These are phyloP conservation scores for Acer campestre DNA, from an alignment of 345 rosid species.

Conservation along the genomic window DNA sequence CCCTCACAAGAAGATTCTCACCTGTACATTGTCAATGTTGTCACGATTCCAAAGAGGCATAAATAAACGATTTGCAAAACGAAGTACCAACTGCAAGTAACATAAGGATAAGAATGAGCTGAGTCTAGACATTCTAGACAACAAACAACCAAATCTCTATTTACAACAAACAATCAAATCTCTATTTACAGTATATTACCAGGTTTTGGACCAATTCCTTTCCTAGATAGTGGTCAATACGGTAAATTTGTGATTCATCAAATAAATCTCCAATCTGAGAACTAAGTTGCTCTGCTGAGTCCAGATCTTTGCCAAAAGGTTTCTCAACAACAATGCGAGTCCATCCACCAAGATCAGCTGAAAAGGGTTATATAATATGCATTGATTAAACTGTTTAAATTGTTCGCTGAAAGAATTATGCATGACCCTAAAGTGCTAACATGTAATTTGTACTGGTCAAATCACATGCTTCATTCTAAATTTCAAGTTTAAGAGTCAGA, in stretches of 20 bases:
- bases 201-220: conserved; percentile 97
- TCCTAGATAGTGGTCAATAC: conserved; percentile 95
- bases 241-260: conserved; percentile 89
- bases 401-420: no score
- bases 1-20: conserved; percentile 32
- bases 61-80: conserved; percentile 94
- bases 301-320: conserved; percentile 91
- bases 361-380: conserved; percentile 9
- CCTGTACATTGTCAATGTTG: conserved; percentile 97
- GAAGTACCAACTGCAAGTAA: conserved; percentile 79
- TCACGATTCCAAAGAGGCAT: conserved; percentile 99
- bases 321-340: conserved; percentile 95
- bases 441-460: not conserved
- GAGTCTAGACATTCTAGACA: conserved; percentile 7
- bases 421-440: conserved; percentile 8
- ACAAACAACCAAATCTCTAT: conserved; percentile 10
- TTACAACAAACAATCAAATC: conserved; percentile 10
- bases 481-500: not conserved
- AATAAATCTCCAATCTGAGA: conserved; percentile 86
- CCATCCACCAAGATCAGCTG: conserved; percentile 98
- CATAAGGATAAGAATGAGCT: conserved; percentile 26
- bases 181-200: conserved; percentile 49
- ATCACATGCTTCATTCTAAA: not conserved
- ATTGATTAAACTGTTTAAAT: not conserved
- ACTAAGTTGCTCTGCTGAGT: conserved; percentile 84